Evolutionary conservation across 1,284 basidiomycete species (phyloP).

Genomic region (Golubevia sp.): DNA sequence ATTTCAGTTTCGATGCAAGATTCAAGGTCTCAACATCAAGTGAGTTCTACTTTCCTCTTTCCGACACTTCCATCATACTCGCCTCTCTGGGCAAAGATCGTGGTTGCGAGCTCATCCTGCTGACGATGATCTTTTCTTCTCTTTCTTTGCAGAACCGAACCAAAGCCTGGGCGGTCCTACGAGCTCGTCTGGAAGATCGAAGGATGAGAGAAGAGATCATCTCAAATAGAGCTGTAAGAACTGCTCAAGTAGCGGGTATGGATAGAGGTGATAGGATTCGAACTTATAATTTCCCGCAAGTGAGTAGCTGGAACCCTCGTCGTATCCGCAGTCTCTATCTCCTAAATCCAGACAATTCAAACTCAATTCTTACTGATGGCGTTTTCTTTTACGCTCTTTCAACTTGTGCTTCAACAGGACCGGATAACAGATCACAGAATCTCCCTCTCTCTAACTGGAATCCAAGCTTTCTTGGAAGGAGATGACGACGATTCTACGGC

Average conservation of each 20-base stretch:
- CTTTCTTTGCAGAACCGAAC: slow-evolving; percentile 26
- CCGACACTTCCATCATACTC: no score
- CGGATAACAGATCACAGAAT: slow-evolving; percentile 57
- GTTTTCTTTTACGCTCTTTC: neutral
- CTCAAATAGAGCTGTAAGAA: slow-evolving; percentile 33
- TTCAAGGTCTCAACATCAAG: slow-evolving; percentile 91
- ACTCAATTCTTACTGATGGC: no score
- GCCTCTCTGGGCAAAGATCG: no score
- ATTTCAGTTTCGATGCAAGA: slow-evolving; percentile 98
- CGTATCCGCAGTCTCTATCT: neutral
- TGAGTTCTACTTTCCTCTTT: slow-evolving; percentile 52
- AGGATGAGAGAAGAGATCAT: slow-evolving; percentile 41
- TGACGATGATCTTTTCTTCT: no score
- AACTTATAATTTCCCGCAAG: slow-evolving; percentile 58
- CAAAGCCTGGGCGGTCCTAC: slow-evolving; percentile 53
- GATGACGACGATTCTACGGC: slow-evolving; percentile 20
- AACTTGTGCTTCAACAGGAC: slow-evolving; percentile 13
- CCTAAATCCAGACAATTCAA: no score
- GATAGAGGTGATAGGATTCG: slow-evolving; percentile 52
- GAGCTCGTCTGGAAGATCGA: slow-evolving; percentile 47
- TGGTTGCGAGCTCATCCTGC: no score
- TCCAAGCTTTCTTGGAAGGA: slow-evolving; percentile 53
- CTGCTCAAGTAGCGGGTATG: slow-evolving; percentile 51
- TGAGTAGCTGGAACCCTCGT: slow-evolving; percentile 4
- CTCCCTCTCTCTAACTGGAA: slow-evolving; percentile 42